phyloP scores from a whole-genome alignment of 768 basidiomycete genomes.

The Russula virescens region DNA sequence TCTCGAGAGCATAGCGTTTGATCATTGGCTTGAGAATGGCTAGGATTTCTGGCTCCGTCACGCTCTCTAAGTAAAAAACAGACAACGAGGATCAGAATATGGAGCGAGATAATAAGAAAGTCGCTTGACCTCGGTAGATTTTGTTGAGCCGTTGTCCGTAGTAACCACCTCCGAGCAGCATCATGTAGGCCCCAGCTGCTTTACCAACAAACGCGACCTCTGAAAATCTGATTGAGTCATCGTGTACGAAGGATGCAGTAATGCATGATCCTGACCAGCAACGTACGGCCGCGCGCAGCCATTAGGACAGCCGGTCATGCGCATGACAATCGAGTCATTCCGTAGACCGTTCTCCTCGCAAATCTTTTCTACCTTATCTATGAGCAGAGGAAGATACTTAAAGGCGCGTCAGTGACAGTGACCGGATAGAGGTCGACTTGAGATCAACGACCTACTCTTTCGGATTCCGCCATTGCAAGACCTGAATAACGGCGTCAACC shows the following conservation, averaged over 20 bases:
- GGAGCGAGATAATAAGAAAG: background rate
- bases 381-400: conserved; percentile 88
- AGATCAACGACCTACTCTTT: conserved; percentile 43
- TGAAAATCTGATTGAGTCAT: conserved; percentile 27
- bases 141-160: conserved; percentile 94
- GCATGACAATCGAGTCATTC: conserved; percentile 95
- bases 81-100: background rate
- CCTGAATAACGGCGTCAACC: conserved; percentile 32
- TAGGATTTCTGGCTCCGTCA: conserved; percentile 88
- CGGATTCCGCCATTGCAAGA: conserved; percentile 76
- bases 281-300: conserved; percentile 92
- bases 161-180: conserved; percentile 96
- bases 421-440: background rate
- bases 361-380: conserved; percentile 93
- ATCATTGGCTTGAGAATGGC: conserved; percentile 90
- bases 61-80: conserved; percentile 52
- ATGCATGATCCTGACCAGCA: conserved; percentile 48
- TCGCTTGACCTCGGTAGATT: conserved; percentile 71
- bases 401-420: conserved; percentile 8
- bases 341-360: conserved; percentile 93
- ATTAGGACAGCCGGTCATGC: conserved; percentile 97
- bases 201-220: conserved; percentile 97
- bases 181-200: conserved; percentile 84
- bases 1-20: conserved; percentile 84
- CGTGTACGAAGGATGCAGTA: background rate